Conservation (phyloP, 805 yeast species). For the Lipomyces chichibuensis region DNA sequence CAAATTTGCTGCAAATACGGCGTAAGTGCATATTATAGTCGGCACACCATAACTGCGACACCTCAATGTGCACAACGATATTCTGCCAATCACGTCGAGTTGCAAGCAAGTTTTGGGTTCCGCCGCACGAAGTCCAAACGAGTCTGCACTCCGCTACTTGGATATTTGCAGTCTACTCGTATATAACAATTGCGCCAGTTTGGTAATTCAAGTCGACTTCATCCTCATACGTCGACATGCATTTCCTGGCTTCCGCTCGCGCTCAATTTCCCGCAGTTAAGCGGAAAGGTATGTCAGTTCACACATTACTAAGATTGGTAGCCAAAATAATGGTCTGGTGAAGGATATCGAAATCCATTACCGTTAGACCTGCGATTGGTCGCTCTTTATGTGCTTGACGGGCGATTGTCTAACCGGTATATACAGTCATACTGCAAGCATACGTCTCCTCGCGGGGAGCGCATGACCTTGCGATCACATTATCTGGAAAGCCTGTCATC, state of each 20-base stretch:
- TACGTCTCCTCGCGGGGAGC: slow-evolving; percentile 9
- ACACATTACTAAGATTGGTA: neutral
- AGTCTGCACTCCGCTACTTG: neutral
- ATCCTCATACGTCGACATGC: slow-evolving; percentile 12
- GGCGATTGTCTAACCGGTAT: neutral
- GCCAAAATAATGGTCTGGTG: neutral
- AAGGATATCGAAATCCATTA: neutral
- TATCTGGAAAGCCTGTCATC: slow-evolving; percentile 71
- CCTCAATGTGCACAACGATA: neutral
- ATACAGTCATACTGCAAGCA: neutral
- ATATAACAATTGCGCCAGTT: neutral
- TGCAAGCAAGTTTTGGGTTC: neutral
- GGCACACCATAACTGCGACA: neutral
- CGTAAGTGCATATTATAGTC: neutral
- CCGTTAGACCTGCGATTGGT: neutral
- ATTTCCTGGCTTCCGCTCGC: slow-evolving; percentile 21
- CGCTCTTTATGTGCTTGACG: neutral
- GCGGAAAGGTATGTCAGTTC: slow-evolving; percentile 21
- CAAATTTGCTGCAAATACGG: neutral
- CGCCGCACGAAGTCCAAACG: neutral
- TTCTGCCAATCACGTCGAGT: slow-evolving; percentile 5
- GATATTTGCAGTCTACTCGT: neutral
- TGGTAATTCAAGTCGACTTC: neutral
- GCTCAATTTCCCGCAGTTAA: slow-evolving; percentile 12
- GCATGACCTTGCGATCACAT: slow-evolving; percentile 60